These are phyloP conservation scores for Aphanomyces euteiches DNA, from an alignment of 352 stramenopile genomes.

Conservation along the genomic window DNA sequence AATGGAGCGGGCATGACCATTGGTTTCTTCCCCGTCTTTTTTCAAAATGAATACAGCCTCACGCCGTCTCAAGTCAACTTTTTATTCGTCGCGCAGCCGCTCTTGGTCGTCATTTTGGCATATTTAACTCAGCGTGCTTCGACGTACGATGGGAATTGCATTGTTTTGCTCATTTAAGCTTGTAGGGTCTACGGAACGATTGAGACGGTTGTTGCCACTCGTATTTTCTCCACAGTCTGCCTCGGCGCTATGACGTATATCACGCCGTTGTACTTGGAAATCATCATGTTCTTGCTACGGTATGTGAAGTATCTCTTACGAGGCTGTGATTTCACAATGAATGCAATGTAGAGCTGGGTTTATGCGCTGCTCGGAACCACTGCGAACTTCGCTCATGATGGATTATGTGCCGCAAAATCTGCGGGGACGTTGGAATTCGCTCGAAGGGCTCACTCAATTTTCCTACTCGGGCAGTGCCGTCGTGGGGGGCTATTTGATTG, in stretches of 20 bases:
- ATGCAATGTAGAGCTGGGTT: conserved; percentile 44
- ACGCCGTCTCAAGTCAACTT: conserved; percentile 66
- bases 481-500: conserved; percentile 68
- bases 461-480: conserved; percentile 79
- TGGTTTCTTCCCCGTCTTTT: conserved; percentile 83
- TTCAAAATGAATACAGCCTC: conserved; percentile 73
- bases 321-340: background rate
- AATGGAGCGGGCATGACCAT: conserved; percentile 81
- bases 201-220: conserved; percentile 68
- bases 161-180: background rate
- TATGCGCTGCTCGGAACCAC: conserved; percentile 79
- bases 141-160: conserved; percentile 18
- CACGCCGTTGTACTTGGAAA: conserved; percentile 51
- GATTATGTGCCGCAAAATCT: conserved; percentile 71
- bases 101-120: conserved; percentile 68
- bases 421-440: conserved; percentile 69
- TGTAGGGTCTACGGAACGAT: conserved; percentile 49
- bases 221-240: conserved; percentile 52
- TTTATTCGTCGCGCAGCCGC: conserved; percentile 62
- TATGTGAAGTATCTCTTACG: background rate
- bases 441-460: conserved; percentile 72
- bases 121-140: conserved; percentile 51
- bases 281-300: conserved; percentile 68
- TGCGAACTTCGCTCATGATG: conserved; percentile 75
- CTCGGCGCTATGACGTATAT: conserved; percentile 64